Evolutionary conservation across 768 basidiomycete genomes (phyloP).

Genomic region (Lyophyllum shimeji): DNA sequence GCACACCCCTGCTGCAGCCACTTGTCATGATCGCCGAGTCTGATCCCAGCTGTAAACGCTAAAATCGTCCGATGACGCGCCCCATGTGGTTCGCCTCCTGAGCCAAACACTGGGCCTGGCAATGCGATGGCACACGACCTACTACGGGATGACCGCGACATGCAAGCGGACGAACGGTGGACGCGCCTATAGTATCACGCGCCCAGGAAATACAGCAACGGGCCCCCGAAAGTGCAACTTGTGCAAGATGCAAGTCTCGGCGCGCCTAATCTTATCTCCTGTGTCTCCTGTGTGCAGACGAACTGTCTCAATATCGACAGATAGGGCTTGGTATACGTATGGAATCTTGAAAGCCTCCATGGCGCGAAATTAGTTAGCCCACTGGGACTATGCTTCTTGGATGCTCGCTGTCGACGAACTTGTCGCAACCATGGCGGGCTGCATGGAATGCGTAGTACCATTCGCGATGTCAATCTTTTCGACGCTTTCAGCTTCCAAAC

Average conservation of each 20-base stretch:
- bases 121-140: background rate
- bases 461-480: background rate
- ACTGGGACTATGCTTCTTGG: background rate
- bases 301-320: background rate
- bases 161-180: background rate
- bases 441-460: background rate
- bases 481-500: background rate
- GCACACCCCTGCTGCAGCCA: background rate
- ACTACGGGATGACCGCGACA: background rate
- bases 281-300: too few species aligned
- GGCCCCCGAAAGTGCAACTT: too few species aligned
- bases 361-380: background rate
- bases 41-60: background rate
- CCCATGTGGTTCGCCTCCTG: background rate
- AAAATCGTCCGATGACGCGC: background rate
- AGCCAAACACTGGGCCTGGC: background rate
- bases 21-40: background rate
- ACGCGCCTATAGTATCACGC: background rate
- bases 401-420: background rate
- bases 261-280: background rate
- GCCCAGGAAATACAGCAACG: background rate
- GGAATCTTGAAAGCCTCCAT: background rate
- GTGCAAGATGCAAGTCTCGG: too few species aligned
- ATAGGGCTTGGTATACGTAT: background rate
- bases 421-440: background rate